These are phyloP conservation scores for Brasilioporus rufonigricans DNA, from an alignment of 768 basidiomycete genomes.

Conservation along the genomic window DNA sequence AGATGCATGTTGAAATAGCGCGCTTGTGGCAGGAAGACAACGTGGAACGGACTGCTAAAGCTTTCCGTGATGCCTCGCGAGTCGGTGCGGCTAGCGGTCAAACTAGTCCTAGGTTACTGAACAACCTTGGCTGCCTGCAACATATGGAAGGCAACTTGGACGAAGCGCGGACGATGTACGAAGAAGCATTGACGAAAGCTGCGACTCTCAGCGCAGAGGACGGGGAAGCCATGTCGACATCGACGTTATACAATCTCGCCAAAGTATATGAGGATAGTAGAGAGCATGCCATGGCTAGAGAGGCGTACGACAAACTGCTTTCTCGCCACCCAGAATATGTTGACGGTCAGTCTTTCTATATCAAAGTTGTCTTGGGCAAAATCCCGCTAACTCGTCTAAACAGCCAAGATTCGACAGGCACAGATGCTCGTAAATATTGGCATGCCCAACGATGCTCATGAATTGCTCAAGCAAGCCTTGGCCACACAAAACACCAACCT, in stretches of 20 bases:
- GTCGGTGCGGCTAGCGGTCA: slow-evolving; percentile 53
- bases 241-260: slow-evolving; percentile 88
- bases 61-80: slow-evolving; percentile 70
- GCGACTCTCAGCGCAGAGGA: slow-evolving; percentile 42
- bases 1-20: slow-evolving; percentile 90
- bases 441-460: slow-evolving; percentile 79
- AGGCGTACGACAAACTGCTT: slow-evolving; percentile 85
- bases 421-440: slow-evolving; percentile 71
- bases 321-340: slow-evolving; percentile 94
- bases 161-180: slow-evolving; percentile 65
- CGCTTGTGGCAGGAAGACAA: slow-evolving; percentile 84
- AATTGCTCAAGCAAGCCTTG: slow-evolving; percentile 85
- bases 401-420: slow-evolving; percentile 92
- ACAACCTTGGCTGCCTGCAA: slow-evolving; percentile 75
- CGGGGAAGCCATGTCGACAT: slow-evolving; percentile 73
- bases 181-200: slow-evolving; percentile 66
- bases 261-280: slow-evolving; percentile 87
- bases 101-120: slow-evolving; percentile 66
- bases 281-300: slow-evolving; percentile 68
- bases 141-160: slow-evolving; percentile 63
- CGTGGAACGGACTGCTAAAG: slow-evolving; percentile 67
- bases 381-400: background rate
- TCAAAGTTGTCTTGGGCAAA: background rate
- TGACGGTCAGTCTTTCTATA: slow-evolving; percentile 65
- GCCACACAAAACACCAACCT: slow-evolving; percentile 73